Conservation (phyloP, 768 basidiomycete genomes). For the Tremella mesenterica region DNA sequence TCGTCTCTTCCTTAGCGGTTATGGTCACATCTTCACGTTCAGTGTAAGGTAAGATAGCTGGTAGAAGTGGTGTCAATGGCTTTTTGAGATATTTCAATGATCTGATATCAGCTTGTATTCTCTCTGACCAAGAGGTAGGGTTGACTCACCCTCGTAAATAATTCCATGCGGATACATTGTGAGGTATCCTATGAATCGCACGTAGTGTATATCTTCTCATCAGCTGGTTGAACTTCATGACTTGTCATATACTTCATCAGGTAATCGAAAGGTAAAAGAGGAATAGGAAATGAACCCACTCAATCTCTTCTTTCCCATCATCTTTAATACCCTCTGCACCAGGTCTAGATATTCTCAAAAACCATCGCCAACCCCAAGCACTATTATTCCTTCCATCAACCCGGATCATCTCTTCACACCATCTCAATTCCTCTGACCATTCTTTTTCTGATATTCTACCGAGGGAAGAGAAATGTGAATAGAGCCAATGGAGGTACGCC, state of each 20-base stretch:
- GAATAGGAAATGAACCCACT: slow-evolving; percentile 58
- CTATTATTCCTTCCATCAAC: slow-evolving; percentile 89
- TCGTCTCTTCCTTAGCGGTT: slow-evolving; percentile 30
- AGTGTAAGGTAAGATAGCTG: slow-evolving; percentile 63
- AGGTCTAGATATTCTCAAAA: slow-evolving; percentile 57
- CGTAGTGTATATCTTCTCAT: slow-evolving; percentile 63
- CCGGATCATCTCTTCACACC: slow-evolving; percentile 44
- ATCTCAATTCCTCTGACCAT: slow-evolving; percentile 36
- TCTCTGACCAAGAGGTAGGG: neutral
- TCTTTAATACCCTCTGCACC: slow-evolving; percentile 53
- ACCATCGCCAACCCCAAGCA: slow-evolving; percentile 91
- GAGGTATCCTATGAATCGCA: slow-evolving; percentile 75
- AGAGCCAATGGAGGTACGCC: slow-evolving; percentile 93
- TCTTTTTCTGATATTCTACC: slow-evolving; percentile 23
- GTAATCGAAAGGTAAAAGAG: neutral
- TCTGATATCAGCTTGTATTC: slow-evolving; percentile 7
- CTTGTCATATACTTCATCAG: neutral
- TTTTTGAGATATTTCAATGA: slow-evolving; percentile 55
- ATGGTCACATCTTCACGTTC: slow-evolving; percentile 7
- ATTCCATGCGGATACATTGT: slow-evolving; percentile 94
- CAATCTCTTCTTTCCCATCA: slow-evolving; percentile 60
- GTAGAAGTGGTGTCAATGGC: slow-evolving; percentile 53
- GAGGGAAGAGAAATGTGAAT: slow-evolving; percentile 59
- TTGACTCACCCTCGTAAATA: slow-evolving; percentile 62
- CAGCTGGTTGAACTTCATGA: neutral